Evolutionary conservation across 345 rosid genomes (phyloP).

Genomic region (Erysimum cheiranthoides): DNA sequence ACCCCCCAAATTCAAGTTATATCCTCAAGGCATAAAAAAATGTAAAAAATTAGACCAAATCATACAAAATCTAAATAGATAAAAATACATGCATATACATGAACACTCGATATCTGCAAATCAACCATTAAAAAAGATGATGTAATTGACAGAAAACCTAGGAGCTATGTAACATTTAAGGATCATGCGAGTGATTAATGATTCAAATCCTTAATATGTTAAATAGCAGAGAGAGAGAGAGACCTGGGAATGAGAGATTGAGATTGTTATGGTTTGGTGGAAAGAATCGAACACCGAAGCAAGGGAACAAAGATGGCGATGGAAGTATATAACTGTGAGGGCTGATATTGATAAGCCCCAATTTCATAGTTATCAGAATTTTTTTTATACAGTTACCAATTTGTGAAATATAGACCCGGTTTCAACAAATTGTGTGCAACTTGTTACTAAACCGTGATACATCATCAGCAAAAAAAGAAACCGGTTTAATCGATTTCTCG

Average conservation of each 20-base stretch:
- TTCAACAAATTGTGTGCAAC: too few relatives aligned
- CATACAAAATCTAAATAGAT: neutral
- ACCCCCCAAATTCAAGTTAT: neutral
- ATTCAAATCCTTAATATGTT: too few relatives aligned
- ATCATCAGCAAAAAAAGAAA: too few relatives aligned
- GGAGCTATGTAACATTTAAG: neutral
- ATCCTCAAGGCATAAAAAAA: neutral
- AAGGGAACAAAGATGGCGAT: conserved; percentile 5
- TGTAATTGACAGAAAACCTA: neutral
- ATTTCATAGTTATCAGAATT: conserved; percentile 3
- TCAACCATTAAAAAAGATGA: conserved; percentile 8
- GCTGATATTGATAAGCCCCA: neutral
- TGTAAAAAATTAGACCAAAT: neutral
- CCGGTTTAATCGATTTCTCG: too few relatives aligned
- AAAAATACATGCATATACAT: neutral
- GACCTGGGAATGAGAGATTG: conserved; percentile 18
- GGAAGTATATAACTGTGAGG: conserved; percentile 12
- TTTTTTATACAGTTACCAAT: too few relatives aligned
- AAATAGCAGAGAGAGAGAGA: neutral
- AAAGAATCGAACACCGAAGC: neutral
- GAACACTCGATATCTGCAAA: neutral
- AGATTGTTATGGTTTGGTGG: conserved; percentile 3
- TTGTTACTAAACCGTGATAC: too few relatives aligned
- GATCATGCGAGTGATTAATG: conserved; percentile 2
- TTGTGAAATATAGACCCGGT: too few relatives aligned